phyloP scores from a whole-genome alignment of 163 green algal genomes.

The Chlamydomonas reinhardtii region DNA sequence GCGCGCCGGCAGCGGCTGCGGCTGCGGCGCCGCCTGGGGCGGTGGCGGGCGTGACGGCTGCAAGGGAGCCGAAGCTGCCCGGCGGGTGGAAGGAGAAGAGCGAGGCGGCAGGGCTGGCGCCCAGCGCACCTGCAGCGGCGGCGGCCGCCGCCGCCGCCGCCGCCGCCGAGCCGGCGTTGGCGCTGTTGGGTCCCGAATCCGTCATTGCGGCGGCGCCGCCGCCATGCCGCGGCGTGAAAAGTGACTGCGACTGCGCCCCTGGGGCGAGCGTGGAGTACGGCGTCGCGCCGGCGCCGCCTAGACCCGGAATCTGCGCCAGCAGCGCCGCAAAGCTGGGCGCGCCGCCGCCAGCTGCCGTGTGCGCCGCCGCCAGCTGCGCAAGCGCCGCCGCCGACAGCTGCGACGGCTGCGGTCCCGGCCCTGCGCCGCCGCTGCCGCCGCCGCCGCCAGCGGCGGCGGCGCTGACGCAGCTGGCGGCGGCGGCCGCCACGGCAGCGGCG shows the following conservation, averaged over 20 bases:
- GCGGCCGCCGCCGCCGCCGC: neutral
- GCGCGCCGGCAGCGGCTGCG: neutral
- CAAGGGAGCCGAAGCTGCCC: neutral
- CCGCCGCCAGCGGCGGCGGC: no score
- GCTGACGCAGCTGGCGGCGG: no score
- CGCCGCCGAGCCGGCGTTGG: no score
- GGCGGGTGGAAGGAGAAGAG: conserved; percentile 41
- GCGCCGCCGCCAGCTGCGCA: no score
- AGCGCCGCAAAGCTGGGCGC: neutral
- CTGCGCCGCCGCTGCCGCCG: neutral
- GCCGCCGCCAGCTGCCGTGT: no score
- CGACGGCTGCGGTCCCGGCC: no score
- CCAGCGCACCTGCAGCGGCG: neutral
- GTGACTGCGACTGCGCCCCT: neutral
- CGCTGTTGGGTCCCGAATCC: neutral
- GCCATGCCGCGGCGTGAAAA: no score
- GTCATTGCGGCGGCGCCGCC: neutral
- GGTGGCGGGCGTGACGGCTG: neutral
- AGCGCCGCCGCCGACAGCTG: no score
- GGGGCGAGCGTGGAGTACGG: no score
- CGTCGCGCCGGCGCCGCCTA: neutral
- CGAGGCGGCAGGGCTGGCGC: neutral
- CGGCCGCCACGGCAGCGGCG: no score
- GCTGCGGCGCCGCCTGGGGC: neutral
- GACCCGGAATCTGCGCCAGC: neutral